Percentiles rank a stretch among this genome's conserved stretches.
phyloP scores from a whole-genome alignment of 164 flowering plant genomes.

The Vitis vinifera region DNA sequence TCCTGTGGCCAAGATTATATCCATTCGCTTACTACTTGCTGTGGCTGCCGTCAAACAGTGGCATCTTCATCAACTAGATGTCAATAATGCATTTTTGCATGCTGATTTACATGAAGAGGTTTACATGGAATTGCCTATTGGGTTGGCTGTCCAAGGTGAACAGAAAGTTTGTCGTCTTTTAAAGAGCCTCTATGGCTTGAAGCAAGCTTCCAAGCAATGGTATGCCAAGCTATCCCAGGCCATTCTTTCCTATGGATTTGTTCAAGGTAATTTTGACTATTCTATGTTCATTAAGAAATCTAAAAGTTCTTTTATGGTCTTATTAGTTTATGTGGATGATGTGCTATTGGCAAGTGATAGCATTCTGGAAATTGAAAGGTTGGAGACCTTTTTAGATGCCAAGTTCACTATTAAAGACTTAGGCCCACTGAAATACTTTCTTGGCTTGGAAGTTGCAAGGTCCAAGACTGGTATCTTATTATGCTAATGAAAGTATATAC shows the following conservation, averaged over 20 bases:
- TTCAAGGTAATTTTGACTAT: not conserved
- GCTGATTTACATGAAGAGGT: slow-evolving; percentile 5
- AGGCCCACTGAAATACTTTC: slow-evolving; percentile 6
- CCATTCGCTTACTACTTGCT: not conserved
- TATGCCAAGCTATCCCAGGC: not conserved
- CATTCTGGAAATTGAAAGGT: not conserved
- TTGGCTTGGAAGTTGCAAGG: slow-evolving; percentile 6
- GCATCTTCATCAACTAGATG: slow-evolving; percentile 1
- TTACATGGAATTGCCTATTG: not conserved
- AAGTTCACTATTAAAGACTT: slow-evolving; percentile 8
- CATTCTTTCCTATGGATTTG: not conserved
- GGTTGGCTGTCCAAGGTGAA: not conserved
- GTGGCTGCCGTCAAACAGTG: not conserved
- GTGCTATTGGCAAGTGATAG: not conserved
- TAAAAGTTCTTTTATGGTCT: not conserved
- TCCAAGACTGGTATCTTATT: slow-evolving; percentile 1
- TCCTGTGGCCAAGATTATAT: not conserved
- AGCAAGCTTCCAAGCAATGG: slow-evolving; percentile 6
- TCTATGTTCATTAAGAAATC: not conserved
- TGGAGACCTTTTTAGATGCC: not conserved
- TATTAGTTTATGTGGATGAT: slow-evolving; percentile 9
- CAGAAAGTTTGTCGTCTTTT: not conserved
- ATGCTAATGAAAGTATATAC: not conserved
- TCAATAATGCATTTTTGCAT: slow-evolving; percentile 1
- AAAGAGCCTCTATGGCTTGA: slow-evolving; percentile 5